Evolutionary conservation across 1,139 yeast genomes (phyloP).

Genomic region (Arxiozyma telluris): DNA sequence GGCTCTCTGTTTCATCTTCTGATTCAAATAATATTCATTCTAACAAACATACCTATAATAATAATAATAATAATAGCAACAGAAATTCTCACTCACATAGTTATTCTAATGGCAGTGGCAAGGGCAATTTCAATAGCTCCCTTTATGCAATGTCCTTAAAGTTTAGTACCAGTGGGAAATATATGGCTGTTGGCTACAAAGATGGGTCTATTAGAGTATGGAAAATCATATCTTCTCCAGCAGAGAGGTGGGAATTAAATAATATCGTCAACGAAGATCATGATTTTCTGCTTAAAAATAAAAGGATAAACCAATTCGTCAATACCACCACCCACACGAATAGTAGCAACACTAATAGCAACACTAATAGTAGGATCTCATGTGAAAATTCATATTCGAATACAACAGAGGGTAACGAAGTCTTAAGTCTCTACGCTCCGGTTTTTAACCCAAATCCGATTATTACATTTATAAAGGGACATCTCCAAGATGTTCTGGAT

Average conservation of each 20-base stretch:
- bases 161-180: slow-evolving; percentile 73
- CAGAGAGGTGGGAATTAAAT: slow-evolving; percentile 45
- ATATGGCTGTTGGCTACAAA: slow-evolving; percentile 75
- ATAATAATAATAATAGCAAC: background rate
- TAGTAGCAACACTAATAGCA: slow-evolving; percentile 3
- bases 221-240: slow-evolving; percentile 68
- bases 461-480: slow-evolving; percentile 50
- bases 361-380: background rate
- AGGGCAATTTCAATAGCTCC: slow-evolving; percentile 4
- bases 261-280: slow-evolving; percentile 7
- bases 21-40: slow-evolving; percentile 3
- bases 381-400: background rate
- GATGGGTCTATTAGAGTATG: slow-evolving; percentile 61
- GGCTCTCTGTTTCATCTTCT: background rate
- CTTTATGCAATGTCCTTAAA: slow-evolving; percentile 63
- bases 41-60: background rate
- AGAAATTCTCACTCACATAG: background rate
- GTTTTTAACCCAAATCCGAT: slow-evolving; percentile 69
- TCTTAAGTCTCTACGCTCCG: slow-evolving; percentile 46
- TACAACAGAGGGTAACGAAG: slow-evolving; percentile 1
- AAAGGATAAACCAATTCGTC: slow-evolving; percentile 1
- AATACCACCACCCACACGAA: background rate
- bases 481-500: slow-evolving; percentile 58
- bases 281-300: background rate
- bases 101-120: too few species aligned